A percentile compares a stretch with the other conserved stretches of the same genome.
These are phyloP conservation scores for Leucosporidium creatinivorum DNA, from an alignment of 768 basidiomycete species.

Conservation along the genomic window DNA sequence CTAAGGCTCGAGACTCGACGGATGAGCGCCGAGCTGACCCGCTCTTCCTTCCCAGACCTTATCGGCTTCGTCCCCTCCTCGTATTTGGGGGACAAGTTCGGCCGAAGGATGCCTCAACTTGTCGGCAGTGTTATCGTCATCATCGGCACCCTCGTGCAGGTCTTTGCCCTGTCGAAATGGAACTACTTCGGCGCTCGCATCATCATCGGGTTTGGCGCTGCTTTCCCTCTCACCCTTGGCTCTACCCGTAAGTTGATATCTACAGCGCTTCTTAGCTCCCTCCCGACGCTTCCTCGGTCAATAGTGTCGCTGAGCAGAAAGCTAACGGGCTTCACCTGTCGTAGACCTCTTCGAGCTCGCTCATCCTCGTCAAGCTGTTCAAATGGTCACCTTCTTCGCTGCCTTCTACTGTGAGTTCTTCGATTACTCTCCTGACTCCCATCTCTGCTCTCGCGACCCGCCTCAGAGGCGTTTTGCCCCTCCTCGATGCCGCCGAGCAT, in stretches of 20 bases:
- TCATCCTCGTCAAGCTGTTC: constrained; percentile 7
- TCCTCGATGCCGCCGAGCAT: neutral
- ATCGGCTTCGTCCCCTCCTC: constrained; percentile 2
- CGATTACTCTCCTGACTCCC: neutral
- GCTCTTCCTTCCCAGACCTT: neutral
- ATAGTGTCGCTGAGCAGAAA: no score
- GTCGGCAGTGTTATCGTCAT: constrained; percentile 1
- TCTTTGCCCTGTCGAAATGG: neutral
- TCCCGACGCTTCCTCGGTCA: no score
- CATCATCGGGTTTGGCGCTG: constrained; percentile 1
- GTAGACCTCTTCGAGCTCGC: constrained; percentile 18
- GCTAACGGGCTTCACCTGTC: neutral
- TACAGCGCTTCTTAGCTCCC: no score
- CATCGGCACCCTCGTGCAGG: neutral
- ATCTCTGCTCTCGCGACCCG: neutral
- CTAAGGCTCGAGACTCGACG: neutral
- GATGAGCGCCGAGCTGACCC: no score
- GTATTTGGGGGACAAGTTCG: neutral
- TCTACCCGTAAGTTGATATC: neutral
- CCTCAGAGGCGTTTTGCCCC: neutral
- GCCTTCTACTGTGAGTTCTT: constrained; percentile 1
- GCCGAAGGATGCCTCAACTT: neutral
- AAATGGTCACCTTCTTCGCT: constrained; percentile 6
- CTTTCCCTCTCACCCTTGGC: constrained; percentile 3
- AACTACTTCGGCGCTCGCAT: constrained; percentile 15